phyloP scores from a whole-genome alignment of 2,329 filamentous ascomycete species.

The Colletotrichum somersetense region DNA sequence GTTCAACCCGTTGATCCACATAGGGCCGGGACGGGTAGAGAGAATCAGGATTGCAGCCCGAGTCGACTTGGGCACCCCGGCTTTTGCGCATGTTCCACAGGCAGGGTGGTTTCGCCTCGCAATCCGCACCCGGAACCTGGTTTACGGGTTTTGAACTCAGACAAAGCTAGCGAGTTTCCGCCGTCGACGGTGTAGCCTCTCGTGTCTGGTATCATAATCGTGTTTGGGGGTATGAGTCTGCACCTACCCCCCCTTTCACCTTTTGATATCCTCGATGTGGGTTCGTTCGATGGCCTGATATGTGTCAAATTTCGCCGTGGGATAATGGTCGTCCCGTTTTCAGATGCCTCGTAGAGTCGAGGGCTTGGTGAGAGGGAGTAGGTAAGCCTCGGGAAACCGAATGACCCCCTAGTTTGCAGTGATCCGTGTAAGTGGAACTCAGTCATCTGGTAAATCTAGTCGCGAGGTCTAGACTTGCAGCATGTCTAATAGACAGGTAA shows the following conservation, averaged over 20 bases:
- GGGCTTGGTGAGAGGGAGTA: neutral
- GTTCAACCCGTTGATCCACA: constrained; percentile 1
- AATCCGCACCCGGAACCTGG: too few species aligned
- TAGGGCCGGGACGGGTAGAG: neutral
- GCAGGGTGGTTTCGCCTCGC: neutral
- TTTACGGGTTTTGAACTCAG: neutral
- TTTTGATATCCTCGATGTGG: neutral
- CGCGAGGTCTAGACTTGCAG: neutral
- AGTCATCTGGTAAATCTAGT: neutral
- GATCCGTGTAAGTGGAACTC: neutral
- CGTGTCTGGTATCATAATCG: neutral
- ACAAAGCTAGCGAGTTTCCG: neutral
- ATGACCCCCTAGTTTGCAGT: neutral
- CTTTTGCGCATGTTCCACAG: neutral
- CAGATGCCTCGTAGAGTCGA: neutral
- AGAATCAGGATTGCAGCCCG: neutral
- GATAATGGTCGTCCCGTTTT: neutral
- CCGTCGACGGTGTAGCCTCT: too few species aligned
- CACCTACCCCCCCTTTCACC: neutral
- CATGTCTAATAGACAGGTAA: neutral
- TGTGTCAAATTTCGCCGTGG: neutral
- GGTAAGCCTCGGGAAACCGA: too few species aligned
- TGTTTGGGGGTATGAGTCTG: neutral
- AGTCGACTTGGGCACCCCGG: neutral
- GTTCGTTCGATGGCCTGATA: neutral